Base-by-base conservation (phyloP, 345 rosid species). In the Syzygium jambos region DNA sequence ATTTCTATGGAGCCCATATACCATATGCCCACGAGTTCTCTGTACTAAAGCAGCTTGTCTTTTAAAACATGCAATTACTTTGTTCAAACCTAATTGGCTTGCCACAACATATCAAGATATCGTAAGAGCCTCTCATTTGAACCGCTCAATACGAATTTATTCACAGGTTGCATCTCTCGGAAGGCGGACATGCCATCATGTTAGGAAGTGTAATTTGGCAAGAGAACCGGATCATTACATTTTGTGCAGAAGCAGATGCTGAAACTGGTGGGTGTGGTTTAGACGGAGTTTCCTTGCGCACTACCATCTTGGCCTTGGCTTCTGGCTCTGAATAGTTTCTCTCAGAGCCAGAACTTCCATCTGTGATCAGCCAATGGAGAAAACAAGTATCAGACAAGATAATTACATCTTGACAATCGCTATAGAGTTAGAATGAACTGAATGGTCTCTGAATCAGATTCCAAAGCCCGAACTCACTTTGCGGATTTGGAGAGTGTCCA, bases 311-410 rank as follows among this genome's bases (percentile, higher is more conserved):
- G 38, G 89, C 90, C 89, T 93, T 98, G 85, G 93, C 89, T 93
- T 96, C 98, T 3, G 98, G 93, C 90, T 96, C 98, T 10, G 92
- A 87, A 85, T 91, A 90, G 88, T 93, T 94, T 94, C 89, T 94
- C 88, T 96, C 95, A 29, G 96, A 94, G 30, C 96, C 94, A 25
- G 95, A 93, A 89, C 95, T 94, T 59, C 96, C 99, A 91, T 94
- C 99, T 95, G 87, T 61, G 68, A 34, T 5, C 30, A 84, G 87
- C 55, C 13, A 19, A 88, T 87, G 68, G 84, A 86, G 85, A 78
- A 51, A 51, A 73, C 61, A 14, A 87, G 25, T 87, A 19, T 51
- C 87, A 91, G 78, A 87, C 89, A 30, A 88, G 30, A 63, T 29
- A 65, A 73, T 38, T 73, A 38, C 11, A 73, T 73, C 82, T 38